phyloP scores from a whole-genome alignment of 345 rosid genomes.

The Citrus medica region DNA sequence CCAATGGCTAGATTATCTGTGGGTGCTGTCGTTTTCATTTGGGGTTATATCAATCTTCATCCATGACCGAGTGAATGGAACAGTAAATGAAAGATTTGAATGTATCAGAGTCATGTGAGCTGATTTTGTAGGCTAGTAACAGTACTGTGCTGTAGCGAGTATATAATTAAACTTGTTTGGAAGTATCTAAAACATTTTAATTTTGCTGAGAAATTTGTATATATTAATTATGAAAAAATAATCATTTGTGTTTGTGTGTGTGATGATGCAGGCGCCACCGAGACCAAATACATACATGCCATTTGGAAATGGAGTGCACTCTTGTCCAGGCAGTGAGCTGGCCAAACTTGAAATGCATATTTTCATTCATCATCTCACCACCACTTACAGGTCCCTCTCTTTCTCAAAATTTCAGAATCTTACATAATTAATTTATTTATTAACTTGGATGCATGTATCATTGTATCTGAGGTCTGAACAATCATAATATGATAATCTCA shows the following conservation, averaged over 20 bases:
- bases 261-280: conserved; percentile 68
- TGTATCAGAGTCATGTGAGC: conserved; percentile 38
- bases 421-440: not conserved
- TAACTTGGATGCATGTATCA: too few relatives aligned
- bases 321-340: conserved; percentile 97
- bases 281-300: conserved; percentile 86
- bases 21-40: conserved; percentile 21
- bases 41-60: conserved; percentile 13
- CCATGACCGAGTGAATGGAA: not conserved
- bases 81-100: conserved; percentile 15
- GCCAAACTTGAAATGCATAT: conserved; percentile 92
- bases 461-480: too few relatives aligned
- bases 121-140: conserved; percentile 39
- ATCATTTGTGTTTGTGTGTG: not conserved
- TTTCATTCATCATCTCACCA: conserved; percentile 84
- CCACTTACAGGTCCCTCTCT: conserved; percentile 54
- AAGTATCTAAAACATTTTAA: not conserved
- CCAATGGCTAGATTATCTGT: conserved; percentile 7
- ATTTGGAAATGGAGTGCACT: conserved; percentile 90
- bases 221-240: not conserved
- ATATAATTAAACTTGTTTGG: not conserved
- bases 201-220: not conserved
- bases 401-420: not conserved
- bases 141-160: not conserved
- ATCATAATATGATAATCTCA: too few relatives aligned